phyloP scores from a whole-genome alignment of 2,329 filamentous ascomycete species.

The Monascus ruber region DNA sequence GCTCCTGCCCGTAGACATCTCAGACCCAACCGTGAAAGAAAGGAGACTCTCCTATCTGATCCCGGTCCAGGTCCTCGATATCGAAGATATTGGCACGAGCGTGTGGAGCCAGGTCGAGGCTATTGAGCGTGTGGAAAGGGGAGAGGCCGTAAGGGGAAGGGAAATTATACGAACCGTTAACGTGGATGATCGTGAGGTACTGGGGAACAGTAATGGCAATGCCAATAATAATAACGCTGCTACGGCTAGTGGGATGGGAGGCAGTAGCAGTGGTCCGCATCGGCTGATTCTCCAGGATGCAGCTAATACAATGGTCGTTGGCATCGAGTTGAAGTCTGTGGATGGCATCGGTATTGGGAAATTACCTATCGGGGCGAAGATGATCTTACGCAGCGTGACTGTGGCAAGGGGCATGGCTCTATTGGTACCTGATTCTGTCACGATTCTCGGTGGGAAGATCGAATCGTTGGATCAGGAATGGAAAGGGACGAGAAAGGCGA shows the following conservation, averaged over 20 bases:
- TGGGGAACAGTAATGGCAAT: constrained; percentile 5
- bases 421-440: constrained; percentile 56
- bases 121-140: constrained; percentile 42
- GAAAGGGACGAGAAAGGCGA: constrained; percentile 58
- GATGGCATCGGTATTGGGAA: constrained; percentile 49
- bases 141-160: constrained; percentile 50
- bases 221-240: constrained; percentile 8
- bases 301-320: constrained; percentile 56
- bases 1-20: constrained; percentile 48
- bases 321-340: constrained; percentile 58
- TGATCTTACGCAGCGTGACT: constrained; percentile 56
- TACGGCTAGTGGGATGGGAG: constrained; percentile 6
- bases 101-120: constrained; percentile 82
- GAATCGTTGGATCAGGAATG: constrained; percentile 70
- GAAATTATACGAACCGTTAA: constrained; percentile 67
- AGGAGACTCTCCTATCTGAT: constrained; percentile 49
- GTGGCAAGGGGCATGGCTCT: constrained; percentile 67
- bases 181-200: constrained; percentile 38
- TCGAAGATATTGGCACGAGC: constrained; percentile 70
- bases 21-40: constrained; percentile 44
- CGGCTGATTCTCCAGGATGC: constrained; percentile 75
- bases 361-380: constrained; percentile 66
- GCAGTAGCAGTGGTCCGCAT: constrained; percentile 48
- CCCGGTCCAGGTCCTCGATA: constrained; percentile 70
- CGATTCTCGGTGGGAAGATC: constrained; percentile 78